Percentiles rank a stretch among this genome's conserved stretches.
Evolutionary conservation across 2,329 filamentous ascomycete species (phyloP).

Genomic region (Lachnellula cervina): DNA sequence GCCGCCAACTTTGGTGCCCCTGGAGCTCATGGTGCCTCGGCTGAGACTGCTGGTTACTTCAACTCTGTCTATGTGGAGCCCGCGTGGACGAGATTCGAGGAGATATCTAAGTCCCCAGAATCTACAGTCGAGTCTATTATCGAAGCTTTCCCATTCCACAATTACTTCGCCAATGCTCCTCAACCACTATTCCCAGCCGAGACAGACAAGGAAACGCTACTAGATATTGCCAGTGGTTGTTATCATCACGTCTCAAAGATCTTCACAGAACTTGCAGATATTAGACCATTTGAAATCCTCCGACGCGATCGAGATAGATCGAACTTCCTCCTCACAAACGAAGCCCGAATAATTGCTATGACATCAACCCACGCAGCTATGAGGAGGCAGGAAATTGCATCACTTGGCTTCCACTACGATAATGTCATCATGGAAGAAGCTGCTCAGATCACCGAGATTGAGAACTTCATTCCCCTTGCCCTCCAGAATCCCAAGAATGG

Average conservation of each 20-base stretch:
- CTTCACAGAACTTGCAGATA: constrained; percentile 87
- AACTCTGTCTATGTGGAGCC: constrained; percentile 87
- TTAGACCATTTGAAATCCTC: constrained; percentile 90
- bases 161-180: constrained; percentile 82
- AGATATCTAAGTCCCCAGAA: constrained; percentile 53
- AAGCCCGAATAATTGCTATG: constrained; percentile 98
- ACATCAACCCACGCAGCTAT: constrained; percentile 97
- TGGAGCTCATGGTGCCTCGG: constrained; percentile 92
- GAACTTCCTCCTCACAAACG: constrained; percentile 90
- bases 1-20: constrained; percentile 80
- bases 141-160: constrained; percentile 77
- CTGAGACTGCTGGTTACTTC: constrained; percentile 96
- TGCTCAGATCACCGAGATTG: constrained; percentile 94
- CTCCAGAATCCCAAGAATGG: constrained; percentile 76
- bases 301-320: constrained; percentile 85
- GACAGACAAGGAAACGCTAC: constrained; percentile 57
- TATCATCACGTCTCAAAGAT: constrained; percentile 85
- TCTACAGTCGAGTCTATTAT: constrained; percentile 58
- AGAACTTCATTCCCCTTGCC: constrained; percentile 93
- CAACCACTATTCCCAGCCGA: constrained; percentile 74
- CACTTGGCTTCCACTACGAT: constrained; percentile 93
- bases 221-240: constrained; percentile 79
- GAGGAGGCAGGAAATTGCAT: constrained; percentile 81
- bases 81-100: constrained; percentile 80
- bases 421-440: constrained; percentile 99